Conservation (phyloP, 208 protist genomes). For the Crithidia fasciculata region DNA sequence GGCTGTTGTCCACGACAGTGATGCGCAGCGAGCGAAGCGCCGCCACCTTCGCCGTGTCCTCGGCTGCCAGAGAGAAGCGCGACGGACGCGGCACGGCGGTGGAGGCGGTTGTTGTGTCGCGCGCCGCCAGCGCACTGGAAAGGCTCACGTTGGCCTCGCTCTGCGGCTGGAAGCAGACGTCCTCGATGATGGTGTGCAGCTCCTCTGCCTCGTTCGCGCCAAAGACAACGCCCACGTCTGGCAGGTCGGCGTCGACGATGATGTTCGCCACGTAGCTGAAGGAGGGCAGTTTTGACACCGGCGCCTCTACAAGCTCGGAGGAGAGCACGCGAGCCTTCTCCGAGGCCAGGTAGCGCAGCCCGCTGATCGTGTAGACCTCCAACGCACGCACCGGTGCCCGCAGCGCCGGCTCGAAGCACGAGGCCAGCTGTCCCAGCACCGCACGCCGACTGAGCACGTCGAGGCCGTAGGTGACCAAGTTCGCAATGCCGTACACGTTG, state of each 20-base stretch:
- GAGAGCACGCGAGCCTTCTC: constrained; percentile 35
- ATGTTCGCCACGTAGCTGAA: constrained; percentile 65
- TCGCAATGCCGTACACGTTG: constrained; percentile 42
- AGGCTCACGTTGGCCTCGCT: constrained; percentile 31
- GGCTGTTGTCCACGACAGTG: constrained; percentile 23
- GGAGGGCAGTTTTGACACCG: constrained; percentile 51
- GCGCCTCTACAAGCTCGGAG: constrained; percentile 29
- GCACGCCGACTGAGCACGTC: constrained; percentile 51
- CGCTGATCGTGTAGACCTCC: constrained; percentile 40
- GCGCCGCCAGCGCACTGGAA: constrained; percentile 15
- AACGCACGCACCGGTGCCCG: constrained; percentile 4
- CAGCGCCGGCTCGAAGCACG: constrained; percentile 48
- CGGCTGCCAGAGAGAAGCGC: constrained; percentile 18
- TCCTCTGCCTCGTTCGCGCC: constrained; percentile 31
- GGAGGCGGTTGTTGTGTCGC: constrained; percentile 2
- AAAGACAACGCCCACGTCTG: constrained; percentile 45
- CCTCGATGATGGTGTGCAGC: constrained; percentile 37
- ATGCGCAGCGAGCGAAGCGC: constrained; percentile 28
- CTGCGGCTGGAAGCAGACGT: constrained; percentile 40
- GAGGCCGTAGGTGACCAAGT: constrained; percentile 55
- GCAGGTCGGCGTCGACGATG: constrained; percentile 51
- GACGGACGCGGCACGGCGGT: constrained; percentile 9
- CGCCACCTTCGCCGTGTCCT: constrained; percentile 19
- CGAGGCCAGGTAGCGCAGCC: constrained; percentile 35
- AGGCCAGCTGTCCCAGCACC: constrained; percentile 41